Conservation (phyloP, 768 basidiomycete species). For the Termitomyces sp. region DNA sequence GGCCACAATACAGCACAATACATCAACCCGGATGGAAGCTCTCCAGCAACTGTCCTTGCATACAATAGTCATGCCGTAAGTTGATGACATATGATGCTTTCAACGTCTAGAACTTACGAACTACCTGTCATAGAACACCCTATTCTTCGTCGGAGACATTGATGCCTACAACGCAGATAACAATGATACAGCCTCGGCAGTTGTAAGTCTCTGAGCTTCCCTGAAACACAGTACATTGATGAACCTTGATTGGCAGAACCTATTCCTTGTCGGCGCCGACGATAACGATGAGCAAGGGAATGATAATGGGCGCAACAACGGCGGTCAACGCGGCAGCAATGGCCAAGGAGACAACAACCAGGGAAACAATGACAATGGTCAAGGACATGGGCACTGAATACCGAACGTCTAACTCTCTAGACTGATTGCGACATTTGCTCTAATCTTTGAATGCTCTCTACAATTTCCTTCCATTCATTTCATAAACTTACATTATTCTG, state of each 20-base stretch:
- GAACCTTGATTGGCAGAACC: conserved; percentile 7
- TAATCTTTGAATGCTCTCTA: background rate
- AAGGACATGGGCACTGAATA: background rate
- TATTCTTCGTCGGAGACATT: conserved; percentile 42
- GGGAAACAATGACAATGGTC: background rate
- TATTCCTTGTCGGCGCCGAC: conserved; percentile 11
- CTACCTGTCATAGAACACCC: conserved; percentile 20
- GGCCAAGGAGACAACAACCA: background rate
- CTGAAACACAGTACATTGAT: background rate
- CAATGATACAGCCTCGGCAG: conserved; percentile 22
- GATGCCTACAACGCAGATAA: conserved; percentile 31
- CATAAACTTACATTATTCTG: background rate
- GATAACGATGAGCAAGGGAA: background rate
- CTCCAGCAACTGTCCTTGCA: conserved; percentile 30
- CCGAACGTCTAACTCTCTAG: background rate
- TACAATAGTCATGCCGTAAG: conserved; percentile 30
- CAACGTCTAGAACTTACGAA: background rate
- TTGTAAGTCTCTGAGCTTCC: conserved; percentile 24
- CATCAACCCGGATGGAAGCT: conserved; percentile 38
- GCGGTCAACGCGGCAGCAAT: background rate
- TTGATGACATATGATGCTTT: background rate
- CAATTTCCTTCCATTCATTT: background rate
- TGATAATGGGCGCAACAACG: background rate
- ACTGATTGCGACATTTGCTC: background rate
- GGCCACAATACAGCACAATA: conserved; percentile 32